Conservation (phyloP, 2,329 filamentous ascomycete genomes). For the Xenosphaeropsis pyriputrescens region DNA sequence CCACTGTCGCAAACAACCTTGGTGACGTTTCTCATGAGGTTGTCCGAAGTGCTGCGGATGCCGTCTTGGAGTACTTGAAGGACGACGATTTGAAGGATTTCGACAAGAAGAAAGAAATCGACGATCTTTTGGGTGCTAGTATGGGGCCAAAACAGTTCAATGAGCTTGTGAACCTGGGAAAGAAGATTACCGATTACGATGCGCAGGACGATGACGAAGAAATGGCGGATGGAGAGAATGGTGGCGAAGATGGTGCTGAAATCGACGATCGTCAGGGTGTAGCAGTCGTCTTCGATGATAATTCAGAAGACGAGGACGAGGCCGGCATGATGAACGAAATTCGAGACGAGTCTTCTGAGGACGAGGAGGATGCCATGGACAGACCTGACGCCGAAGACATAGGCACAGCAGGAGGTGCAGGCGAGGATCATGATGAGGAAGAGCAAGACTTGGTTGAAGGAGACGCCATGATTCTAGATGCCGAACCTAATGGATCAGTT, state of each 20-base stretch:
- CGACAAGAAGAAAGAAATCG: conserved; percentile 95
- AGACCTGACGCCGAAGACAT: conserved; percentile 32
- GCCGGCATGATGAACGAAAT: conserved; percentile 71
- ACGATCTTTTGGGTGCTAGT: conserved; percentile 76
- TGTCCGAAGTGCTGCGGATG: conserved; percentile 86
- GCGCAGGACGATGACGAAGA: conserved; percentile 91
- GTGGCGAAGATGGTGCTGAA: conserved; percentile 57
- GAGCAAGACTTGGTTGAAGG: conserved; percentile 36
- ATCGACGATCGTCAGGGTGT: conserved; percentile 93
- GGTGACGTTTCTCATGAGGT: conserved; percentile 89
- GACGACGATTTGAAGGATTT: conserved; percentile 93
- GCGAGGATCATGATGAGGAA: conserved; percentile 31
- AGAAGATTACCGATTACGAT: conserved; percentile 98
- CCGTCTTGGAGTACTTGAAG: conserved; percentile 80
- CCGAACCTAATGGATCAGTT: conserved; percentile 33
- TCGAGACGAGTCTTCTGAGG: conserved; percentile 73
- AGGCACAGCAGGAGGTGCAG: conserved; percentile 33
- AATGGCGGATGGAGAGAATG: conserved; percentile 54
- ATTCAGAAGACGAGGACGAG: conserved; percentile 72
- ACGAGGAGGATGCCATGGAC: conserved; percentile 53
- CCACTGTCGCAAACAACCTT: conserved; percentile 73
- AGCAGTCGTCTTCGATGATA: conserved; percentile 90
- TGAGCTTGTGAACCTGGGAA: conserved; percentile 86
- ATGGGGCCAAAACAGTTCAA: conserved; percentile 89
- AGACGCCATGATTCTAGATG: conserved; percentile 76